phyloP scores from a whole-genome alignment of 331 rosid species.

The Prunus yedoensis region DNA sequence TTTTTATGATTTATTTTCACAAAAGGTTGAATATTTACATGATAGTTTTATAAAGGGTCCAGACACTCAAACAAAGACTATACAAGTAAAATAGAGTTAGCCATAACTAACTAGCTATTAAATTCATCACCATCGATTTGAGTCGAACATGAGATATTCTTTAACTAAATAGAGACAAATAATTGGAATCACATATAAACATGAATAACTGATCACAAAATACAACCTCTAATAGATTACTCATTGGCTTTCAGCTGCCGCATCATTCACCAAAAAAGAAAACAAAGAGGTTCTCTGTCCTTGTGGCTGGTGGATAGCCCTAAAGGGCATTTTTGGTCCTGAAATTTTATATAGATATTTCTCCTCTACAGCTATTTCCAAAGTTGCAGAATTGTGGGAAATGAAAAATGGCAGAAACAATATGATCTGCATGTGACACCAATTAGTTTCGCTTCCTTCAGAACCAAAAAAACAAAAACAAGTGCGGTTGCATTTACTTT shows the following conservation, averaged over 20 bases:
- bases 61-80: too few species aligned
- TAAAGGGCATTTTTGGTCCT: background rate
- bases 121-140: too few species aligned
- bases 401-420: background rate
- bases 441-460: background rate
- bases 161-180: rapidly evolving
- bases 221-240: background rate
- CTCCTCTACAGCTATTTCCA: conserved; percentile 3
- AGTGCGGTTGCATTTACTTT: background rate
- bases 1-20: too few species aligned
- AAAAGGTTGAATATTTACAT: too few species aligned
- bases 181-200: too few species aligned
- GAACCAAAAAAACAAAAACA: background rate
- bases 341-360: background rate
- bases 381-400: conserved; percentile 8
- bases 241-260: background rate
- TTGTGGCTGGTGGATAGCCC: background rate
- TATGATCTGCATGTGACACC: background rate
- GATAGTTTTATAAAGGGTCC: too few species aligned
- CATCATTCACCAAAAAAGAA: background rate
- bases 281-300: background rate
- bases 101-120: too few species aligned
- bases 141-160: too few species aligned
- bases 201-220: background rate
- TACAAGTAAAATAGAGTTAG: too few species aligned